phyloP scores from a whole-genome alignment of 768 basidiomycete species.

The Termitomyces sp. region DNA sequence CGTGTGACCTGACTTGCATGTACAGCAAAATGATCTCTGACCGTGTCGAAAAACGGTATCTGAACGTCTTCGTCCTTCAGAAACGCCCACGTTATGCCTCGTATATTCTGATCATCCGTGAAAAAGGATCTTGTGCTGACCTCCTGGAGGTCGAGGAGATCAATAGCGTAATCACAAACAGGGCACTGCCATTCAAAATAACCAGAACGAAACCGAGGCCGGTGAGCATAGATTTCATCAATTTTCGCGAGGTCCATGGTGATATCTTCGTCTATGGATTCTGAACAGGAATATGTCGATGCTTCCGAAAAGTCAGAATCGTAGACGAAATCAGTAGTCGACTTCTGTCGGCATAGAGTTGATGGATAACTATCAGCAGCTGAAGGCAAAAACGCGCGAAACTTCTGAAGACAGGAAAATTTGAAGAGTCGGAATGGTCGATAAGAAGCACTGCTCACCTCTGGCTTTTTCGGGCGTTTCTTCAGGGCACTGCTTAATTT shows the following conservation, averaged over 20 bases:
- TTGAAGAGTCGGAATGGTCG: not conserved
- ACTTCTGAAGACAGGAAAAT: not conserved
- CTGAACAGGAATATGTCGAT: conserved; percentile 39
- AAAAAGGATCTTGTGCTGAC: conserved; percentile 24
- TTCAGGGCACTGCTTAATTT: conserved; percentile 16
- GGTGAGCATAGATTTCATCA: conserved; percentile 22
- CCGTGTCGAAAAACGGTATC: conserved; percentile 17
- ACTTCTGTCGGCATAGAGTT: not conserved
- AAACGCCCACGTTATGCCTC: conserved; percentile 29
- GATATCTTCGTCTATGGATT: conserved; percentile 28
- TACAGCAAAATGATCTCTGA: conserved; percentile 23
- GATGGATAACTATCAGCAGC: not conserved
- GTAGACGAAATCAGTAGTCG: conserved; percentile 27
- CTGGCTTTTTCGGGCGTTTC: conserved; percentile 3
- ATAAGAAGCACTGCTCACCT: not conserved
- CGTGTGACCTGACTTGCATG: not conserved
- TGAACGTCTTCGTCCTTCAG: conserved; percentile 26
- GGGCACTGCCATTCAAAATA: conserved; percentile 53
- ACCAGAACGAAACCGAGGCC: conserved; percentile 36
- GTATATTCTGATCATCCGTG: conserved; percentile 19
- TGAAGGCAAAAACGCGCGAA: not conserved
- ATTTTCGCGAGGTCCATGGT: conserved; percentile 4
- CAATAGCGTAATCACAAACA: conserved; percentile 40
- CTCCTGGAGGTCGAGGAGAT: conserved; percentile 37
- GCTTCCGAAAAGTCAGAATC: conserved; percentile 56